A percentile compares a stretch with the other conserved stretches of the same genome.
These are phyloP conservation scores for Trichoderma sp. DNA, from an alignment of 2,329 filamentous ascomycete species.

Conservation along the genomic window DNA sequence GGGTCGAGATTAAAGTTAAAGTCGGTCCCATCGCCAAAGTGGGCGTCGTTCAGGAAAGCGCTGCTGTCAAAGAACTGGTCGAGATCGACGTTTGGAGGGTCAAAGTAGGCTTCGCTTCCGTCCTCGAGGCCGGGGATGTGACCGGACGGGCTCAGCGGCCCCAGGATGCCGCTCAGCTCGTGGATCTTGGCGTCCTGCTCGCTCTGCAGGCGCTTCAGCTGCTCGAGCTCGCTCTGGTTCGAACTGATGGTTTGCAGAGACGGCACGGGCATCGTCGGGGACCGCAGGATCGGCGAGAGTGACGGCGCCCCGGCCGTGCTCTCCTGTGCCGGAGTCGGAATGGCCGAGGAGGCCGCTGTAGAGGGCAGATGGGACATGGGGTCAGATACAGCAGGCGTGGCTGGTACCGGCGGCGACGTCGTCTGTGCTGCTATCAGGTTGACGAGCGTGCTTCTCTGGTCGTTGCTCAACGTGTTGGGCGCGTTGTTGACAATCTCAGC, in stretches of 20 bases:
- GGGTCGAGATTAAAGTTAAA: slow-evolving; percentile 56
- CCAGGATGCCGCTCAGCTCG: slow-evolving; percentile 71
- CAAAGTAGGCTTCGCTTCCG: slow-evolving; percentile 41
- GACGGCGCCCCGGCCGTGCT: slow-evolving; percentile 40
- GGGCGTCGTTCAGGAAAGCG: slow-evolving; percentile 43
- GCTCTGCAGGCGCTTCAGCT: slow-evolving; percentile 75
- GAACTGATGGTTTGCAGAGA: slow-evolving; percentile 65
- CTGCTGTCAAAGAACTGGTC: slow-evolving; percentile 56
- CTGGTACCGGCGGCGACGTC: slow-evolving; percentile 34
- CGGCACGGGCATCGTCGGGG: slow-evolving; percentile 48
- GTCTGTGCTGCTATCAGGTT: slow-evolving; percentile 59
- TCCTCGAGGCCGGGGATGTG: slow-evolving; percentile 71
- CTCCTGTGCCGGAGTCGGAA: slow-evolving; percentile 36
- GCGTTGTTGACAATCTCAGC: slow-evolving; percentile 56
- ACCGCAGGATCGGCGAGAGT: slow-evolving; percentile 55
- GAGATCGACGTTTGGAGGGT: slow-evolving; percentile 48
- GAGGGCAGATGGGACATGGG: slow-evolving; percentile 30
- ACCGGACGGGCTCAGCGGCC: slow-evolving; percentile 78
- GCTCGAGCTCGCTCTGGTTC: slow-evolving; percentile 75
- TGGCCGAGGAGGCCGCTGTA: slow-evolving; percentile 33
- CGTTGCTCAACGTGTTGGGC: slow-evolving; percentile 56
- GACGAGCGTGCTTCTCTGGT: slow-evolving; percentile 61
- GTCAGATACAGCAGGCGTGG: slow-evolving; percentile 32
- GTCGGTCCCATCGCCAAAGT: slow-evolving; percentile 51
- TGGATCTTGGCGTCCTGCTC: slow-evolving; percentile 78